These are phyloP conservation scores for Boletus albobrunnescens DNA, from an alignment of 1,284 basidiomycete genomes.

Conservation along the genomic window DNA sequence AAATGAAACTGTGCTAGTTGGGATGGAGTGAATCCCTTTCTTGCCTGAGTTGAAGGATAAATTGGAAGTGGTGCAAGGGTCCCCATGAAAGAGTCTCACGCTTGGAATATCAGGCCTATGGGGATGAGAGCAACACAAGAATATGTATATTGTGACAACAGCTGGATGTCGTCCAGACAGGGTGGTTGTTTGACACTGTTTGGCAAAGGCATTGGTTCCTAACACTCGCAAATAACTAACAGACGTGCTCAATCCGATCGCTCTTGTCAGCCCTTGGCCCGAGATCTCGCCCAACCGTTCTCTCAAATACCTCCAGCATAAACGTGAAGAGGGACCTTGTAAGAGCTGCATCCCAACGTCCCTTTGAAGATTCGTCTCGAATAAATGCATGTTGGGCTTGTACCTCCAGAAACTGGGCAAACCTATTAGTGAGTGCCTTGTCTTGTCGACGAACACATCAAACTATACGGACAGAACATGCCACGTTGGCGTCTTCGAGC, in stretches of 20 bases:
- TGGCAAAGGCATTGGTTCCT: constrained; percentile 9
- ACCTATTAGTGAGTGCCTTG: neutral
- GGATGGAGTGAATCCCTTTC: constrained; percentile 50
- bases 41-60: constrained; percentile 52
- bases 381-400: constrained; percentile 95
- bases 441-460: neutral
- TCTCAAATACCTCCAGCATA: constrained; percentile 92
- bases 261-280: constrained; percentile 54
- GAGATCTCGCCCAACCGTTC: constrained; percentile 79
- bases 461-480: constrained; percentile 53
- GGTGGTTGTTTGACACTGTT: constrained; percentile 9
- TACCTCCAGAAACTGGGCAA: constrained; percentile 77
- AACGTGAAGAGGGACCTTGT: constrained; percentile 77
- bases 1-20: constrained; percentile 48
- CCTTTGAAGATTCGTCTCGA: constrained; percentile 86
- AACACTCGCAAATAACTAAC: constrained; percentile 16
- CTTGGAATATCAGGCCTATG: neutral
- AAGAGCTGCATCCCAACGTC: constrained; percentile 89
- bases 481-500: constrained; percentile 74
- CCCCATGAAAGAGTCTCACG: constrained; percentile 9
- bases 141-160: neutral
- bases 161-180: neutral
- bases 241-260: constrained; percentile 64
- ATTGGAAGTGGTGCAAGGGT: constrained; percentile 36
- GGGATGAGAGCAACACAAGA: neutral